Evolutionary conservation across 108 stramenopile genomes (phyloP).

Genomic region (Fragilariopsis cylindrus): DNA sequence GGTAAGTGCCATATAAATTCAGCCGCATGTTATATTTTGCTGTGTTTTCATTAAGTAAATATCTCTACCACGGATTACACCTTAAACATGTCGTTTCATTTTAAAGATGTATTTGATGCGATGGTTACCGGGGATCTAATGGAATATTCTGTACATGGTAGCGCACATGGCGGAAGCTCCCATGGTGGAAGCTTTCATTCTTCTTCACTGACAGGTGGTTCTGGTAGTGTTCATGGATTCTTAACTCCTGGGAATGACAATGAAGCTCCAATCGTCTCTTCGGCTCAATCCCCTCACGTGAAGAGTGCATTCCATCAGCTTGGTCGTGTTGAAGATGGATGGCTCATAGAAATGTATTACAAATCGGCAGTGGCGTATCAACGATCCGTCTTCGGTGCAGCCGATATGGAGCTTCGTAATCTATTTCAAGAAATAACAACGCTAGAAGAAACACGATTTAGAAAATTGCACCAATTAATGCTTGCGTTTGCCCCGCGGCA

Average conservation of each 20-base stretch:
- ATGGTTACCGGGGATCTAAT: conserved; percentile 40
- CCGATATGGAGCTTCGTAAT: conserved; percentile 54
- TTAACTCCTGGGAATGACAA: conserved; percentile 21
- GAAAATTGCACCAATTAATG: conserved; percentile 56
- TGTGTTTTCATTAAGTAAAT: neutral
- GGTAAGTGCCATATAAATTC: conserved; percentile 37
- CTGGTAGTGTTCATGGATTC: conserved; percentile 34
- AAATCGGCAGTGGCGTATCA: conserved; percentile 63
- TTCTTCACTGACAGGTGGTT: conserved; percentile 12
- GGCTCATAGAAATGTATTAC: conserved; percentile 82
- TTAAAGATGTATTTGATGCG: conserved; percentile 38
- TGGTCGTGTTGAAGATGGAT: conserved; percentile 55
- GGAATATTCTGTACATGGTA: conserved; percentile 42
- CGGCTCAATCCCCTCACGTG: conserved; percentile 28
- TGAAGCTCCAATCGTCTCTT: conserved; percentile 28
- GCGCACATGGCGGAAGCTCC: conserved; percentile 27
- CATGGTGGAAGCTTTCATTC: conserved; percentile 35
- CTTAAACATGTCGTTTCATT: neutral
- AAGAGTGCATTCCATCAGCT: conserved; percentile 30
- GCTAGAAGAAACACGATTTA: conserved; percentile 57
- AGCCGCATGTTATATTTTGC: neutral
- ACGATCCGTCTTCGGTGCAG: conserved; percentile 54
- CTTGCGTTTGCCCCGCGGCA: conserved; percentile 63
- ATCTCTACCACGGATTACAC: neutral
- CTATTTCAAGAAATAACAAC: conserved; percentile 53